phyloP scores from a whole-genome alignment of 2,329 filamentous ascomycete genomes.

The Neonectria punicea region DNA sequence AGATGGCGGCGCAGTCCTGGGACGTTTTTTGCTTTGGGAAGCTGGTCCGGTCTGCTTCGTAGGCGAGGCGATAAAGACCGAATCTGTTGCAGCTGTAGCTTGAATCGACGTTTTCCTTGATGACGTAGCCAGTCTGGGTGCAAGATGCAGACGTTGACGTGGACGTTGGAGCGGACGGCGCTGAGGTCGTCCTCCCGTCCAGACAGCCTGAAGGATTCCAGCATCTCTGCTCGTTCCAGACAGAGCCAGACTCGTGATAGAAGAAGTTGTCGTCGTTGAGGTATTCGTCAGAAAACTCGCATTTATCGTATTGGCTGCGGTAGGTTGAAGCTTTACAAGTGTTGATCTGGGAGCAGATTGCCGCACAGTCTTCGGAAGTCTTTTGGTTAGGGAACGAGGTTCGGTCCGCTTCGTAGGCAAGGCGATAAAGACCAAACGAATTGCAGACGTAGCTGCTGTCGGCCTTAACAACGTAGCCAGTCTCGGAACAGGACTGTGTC shows the following conservation, averaged over 20 bases:
- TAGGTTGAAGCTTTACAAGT: neutral
- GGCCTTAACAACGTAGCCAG: neutral
- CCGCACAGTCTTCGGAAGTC: neutral
- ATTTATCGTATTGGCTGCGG: neutral
- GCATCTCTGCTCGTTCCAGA: neutral
- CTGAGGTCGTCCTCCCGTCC: neutral
- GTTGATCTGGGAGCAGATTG: neutral
- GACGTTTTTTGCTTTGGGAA: constrained; percentile 1
- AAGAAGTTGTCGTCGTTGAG: neutral
- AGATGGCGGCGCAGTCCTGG: neutral
- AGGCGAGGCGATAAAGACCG: neutral
- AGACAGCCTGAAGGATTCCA: neutral
- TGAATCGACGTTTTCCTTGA: no score
- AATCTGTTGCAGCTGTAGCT: neutral
- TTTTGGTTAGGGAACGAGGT: neutral
- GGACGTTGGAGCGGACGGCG: neutral
- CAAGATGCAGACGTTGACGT: neutral
- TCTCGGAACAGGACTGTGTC: neutral
- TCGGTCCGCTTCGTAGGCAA: neutral
- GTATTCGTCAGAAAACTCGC: neutral
- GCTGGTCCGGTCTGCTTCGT: neutral
- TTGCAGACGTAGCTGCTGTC: neutral
- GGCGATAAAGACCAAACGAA: neutral
- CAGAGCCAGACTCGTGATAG: neutral
- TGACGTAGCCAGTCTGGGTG: no score